phyloP scores from a whole-genome alignment of 306 rosid species.

The Rubus parviflorus region DNA sequence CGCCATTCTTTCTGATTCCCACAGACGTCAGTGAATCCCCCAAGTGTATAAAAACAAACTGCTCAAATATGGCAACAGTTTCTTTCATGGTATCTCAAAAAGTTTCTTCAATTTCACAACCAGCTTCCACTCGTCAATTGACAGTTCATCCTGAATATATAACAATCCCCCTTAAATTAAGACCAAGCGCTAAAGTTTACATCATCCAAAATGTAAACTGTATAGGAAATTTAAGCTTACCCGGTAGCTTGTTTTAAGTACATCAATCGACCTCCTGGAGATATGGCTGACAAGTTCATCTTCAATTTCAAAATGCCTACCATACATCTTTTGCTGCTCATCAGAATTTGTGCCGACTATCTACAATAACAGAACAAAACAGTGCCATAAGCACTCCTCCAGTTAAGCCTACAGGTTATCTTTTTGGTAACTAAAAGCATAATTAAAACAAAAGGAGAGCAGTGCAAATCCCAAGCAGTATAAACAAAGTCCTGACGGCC shows the following conservation, averaged over 20 bases:
- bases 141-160: constrained; percentile 64
- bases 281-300: constrained; percentile 96
- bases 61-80: constrained; percentile 1
- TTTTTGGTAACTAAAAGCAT: not conserved
- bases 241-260: constrained; percentile 80
- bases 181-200: not conserved
- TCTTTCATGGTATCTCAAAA: constrained; percentile 69
- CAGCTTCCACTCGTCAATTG: constrained; percentile 76
- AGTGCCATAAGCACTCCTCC: not conserved
- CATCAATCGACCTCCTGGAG: constrained; percentile 78
- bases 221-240: constrained; percentile 42
- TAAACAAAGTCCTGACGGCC: not conserved
- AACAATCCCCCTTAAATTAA: constrained; percentile 5
- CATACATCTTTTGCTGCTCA: constrained; percentile 94
- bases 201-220: not conserved
- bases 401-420: not conserved
- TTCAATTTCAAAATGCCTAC: constrained; percentile 90
- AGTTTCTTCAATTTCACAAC: constrained; percentile 74
- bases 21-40: not conserved
- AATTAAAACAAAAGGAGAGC: not conserved
- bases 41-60: not conserved
- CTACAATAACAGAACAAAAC: constrained; percentile 44
- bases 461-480: not conserved
- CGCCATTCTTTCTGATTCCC: not conserved
- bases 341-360: constrained; percentile 72